Evolutionary conservation across 257 asterid species (phyloP), one percentile per base, ranked within the genome.

Genomic region (Jacaranda copaia): DNA sequence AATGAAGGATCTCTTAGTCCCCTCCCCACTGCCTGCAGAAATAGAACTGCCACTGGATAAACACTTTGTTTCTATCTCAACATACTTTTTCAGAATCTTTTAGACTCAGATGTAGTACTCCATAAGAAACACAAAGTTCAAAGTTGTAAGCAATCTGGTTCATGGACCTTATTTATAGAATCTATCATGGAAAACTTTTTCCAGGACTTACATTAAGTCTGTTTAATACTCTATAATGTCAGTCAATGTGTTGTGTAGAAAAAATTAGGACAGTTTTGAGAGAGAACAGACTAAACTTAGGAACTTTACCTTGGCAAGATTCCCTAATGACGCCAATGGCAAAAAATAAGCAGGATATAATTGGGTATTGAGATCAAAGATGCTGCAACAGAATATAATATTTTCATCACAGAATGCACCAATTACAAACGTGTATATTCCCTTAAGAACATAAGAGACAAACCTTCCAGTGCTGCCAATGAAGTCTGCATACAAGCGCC

Each of bases 401-500:
- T 63, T 45, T 69, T 45, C 68, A 75, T 80, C 70, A 74, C 12
- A 71, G 40, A 38, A 51, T 62, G 67, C 73, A 76, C 38, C 55
- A 20, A 20, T 35, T 12, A 66, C 63, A 76, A 68, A 65, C 73
- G 74, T 53, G 56, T 19, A 14, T 36, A 20, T 49, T 59, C 56
- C 58, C 68, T 48, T 36, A 69, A 57, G 40, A 63, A 62, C 39
- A 53, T 10, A 63, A 60, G 63, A 59, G 64, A 20, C 76, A 40
- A 38, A 95, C 99, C 99, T 91, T 82, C 99, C 99, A 20, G 96
- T 84, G 74, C 98, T 95, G 77, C 99, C 99, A 76, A 95, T 81
- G 82, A 95, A 91, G 84, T 95, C 99, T 68, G 99, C 99, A 83
- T 91, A 93, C 87, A 95, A 84, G 82, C 99, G 96, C 99, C 99